Percentiles rank a stretch among this genome's conserved stretches.
phyloP scores from a whole-genome alignment of 352 stramenopile genomes.

The Phytophthora cactorum region DNA sequence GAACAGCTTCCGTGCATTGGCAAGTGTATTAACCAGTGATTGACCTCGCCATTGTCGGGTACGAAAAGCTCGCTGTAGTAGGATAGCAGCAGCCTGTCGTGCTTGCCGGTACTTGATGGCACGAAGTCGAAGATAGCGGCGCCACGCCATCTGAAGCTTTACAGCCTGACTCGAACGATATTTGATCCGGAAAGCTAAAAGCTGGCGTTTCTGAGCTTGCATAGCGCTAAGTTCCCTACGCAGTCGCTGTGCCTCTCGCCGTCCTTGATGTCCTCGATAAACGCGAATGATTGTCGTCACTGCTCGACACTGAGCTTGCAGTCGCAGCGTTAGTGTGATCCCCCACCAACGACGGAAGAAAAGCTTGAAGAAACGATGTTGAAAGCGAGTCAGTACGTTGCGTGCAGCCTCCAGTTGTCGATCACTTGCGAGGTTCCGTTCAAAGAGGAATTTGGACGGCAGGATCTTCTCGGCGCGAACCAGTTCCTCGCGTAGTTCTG shows the following conservation, averaged over 20 bases:
- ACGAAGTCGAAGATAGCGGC: constrained; percentile 34
- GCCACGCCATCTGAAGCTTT: constrained; percentile 62
- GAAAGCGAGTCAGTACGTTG: constrained; percentile 48
- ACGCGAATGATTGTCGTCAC: constrained; percentile 43
- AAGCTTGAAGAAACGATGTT: constrained; percentile 60
- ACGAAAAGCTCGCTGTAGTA: constrained; percentile 49
- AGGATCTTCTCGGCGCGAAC: constrained; percentile 43
- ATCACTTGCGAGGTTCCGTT: constrained; percentile 53
- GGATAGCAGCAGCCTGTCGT: constrained; percentile 32
- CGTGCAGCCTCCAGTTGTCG: constrained; percentile 53
- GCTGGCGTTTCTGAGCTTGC: constrained; percentile 34
- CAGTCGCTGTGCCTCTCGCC: constrained; percentile 36
- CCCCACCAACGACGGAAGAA: constrained; percentile 49
- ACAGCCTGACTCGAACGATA: constrained; percentile 53
- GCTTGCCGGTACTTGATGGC: constrained; percentile 31
- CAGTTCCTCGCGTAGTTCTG: constrained; percentile 40
- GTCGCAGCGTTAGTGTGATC: constrained; percentile 29
- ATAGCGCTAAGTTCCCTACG: constrained; percentile 31
- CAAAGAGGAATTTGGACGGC: constrained; percentile 64
- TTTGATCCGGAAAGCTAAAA: constrained; percentile 46
- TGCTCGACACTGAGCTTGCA: constrained; percentile 38
- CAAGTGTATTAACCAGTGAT: constrained; percentile 43
- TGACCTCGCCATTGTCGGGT: constrained; percentile 45
- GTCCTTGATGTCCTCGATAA: constrained; percentile 46
- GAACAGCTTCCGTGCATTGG: constrained; percentile 37